phyloP scores from a whole-genome alignment of 345 rosid genomes.

The Erodium maritimum region DNA sequence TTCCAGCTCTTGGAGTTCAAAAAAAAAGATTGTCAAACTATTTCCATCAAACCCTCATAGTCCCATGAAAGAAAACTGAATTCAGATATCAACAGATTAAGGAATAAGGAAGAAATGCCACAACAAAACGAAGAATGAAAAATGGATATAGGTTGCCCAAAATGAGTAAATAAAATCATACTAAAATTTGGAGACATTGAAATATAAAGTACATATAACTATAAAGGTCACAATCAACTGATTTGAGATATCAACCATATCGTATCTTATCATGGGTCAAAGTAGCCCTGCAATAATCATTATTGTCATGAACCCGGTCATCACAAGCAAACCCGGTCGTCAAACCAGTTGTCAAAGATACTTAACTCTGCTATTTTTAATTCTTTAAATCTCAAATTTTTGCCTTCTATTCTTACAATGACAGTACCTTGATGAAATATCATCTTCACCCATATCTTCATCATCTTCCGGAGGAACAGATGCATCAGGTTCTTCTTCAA shows the following conservation, averaged over 20 bases:
- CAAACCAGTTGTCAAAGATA: neutral
- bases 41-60: neutral
- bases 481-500: conserved; percentile 44
- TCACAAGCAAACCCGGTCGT: neutral
- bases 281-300: neutral
- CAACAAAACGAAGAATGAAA: too few relatives aligned
- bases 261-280: neutral
- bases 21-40: neutral
- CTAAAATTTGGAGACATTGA: neutral
- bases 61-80: neutral
- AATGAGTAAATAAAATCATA: neutral
- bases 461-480: conserved; percentile 43
- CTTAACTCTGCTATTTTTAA: neutral
- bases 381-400: neutral
- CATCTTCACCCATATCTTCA: conserved; percentile 73
- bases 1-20: conserved; percentile 53
- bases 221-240: too few relatives aligned
- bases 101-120: neutral
- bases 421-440: conserved; percentile 67
- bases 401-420: neutral
- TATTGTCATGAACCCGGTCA: too few relatives aligned
- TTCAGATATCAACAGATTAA: neutral
- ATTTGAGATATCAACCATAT: neutral
- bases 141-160: neutral
- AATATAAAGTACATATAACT: neutral